Conservation (phyloP, 768 basidiomycete species). For the Russula sp. region DNA sequence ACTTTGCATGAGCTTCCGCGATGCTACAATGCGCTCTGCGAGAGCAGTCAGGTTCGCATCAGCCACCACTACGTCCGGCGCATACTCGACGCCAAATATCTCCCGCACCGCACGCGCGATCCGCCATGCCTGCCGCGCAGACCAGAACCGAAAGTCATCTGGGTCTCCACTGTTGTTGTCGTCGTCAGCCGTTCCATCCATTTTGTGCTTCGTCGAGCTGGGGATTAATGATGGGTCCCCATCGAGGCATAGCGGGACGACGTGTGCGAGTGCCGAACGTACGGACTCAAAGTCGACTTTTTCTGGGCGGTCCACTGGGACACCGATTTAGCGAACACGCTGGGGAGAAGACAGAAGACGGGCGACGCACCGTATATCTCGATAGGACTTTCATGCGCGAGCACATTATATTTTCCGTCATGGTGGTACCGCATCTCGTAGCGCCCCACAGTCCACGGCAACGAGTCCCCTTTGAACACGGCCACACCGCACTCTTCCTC, state of each 20-base stretch:
- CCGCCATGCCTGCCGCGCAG: conserved; percentile 81
- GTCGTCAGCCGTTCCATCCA: conserved; percentile 19
- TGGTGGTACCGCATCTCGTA: conserved; percentile 97
- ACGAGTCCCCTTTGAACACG: conserved; percentile 69
- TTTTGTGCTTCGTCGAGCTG: conserved; percentile 38
- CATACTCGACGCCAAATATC: conserved; percentile 85
- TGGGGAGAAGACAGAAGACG: no score
- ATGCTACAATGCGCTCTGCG: conserved; percentile 77
- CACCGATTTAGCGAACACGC: not conserved
- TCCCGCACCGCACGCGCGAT: conserved; percentile 78
- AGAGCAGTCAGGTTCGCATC: conserved; percentile 90
- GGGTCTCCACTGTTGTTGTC: conserved; percentile 55
- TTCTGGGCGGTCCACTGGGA: conserved; percentile 64
- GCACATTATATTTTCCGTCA: conserved; percentile 96
- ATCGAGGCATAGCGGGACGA: conserved; percentile 86
- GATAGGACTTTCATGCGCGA: conserved; percentile 78
- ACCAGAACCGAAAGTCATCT: conserved; percentile 96
- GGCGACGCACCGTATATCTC: conserved; percentile 76
- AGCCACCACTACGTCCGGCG: conserved; percentile 85
- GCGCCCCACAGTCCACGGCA: conserved; percentile 82
- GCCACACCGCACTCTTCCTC: conserved; percentile 61
- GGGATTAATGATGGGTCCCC: conserved; percentile 82
- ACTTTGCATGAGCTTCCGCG: conserved; percentile 46
- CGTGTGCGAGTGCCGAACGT: conserved; percentile 61
- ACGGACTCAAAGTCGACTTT: conserved; percentile 64